These are phyloP conservation scores for Cyclocybe cylindracea DNA, from an alignment of 768 basidiomycete species.

Conservation along the genomic window DNA sequence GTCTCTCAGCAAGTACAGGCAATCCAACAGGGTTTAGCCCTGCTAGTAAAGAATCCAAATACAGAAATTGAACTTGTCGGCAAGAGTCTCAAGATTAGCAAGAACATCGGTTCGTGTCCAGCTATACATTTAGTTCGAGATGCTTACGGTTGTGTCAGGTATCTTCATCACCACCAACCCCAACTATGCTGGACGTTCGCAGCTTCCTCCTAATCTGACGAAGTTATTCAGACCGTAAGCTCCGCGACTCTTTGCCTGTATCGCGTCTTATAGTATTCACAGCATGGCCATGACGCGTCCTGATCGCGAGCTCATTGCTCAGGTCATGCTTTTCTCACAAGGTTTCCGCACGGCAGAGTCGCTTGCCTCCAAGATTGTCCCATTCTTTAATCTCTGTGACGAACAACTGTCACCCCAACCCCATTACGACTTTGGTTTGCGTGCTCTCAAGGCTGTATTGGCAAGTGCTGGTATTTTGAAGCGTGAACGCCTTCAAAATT, in stretches of 20 bases:
- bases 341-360: slow-evolving; percentile 98
- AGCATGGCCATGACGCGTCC: slow-evolving; percentile 99
- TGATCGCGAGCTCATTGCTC: slow-evolving; percentile 97
- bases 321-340: slow-evolving; percentile 99
- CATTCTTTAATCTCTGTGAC: slow-evolving; percentile 98
- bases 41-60: slow-evolving; percentile 79
- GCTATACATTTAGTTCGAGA: not conserved
- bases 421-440: slow-evolving; percentile 98
- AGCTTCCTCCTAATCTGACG: slow-evolving; percentile 82
- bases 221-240: slow-evolving; percentile 92
- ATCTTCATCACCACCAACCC: slow-evolving; percentile 99
- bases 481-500: slow-evolving; percentile 74
- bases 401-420: slow-evolving; percentile 97
- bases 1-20: slow-evolving; percentile 99
- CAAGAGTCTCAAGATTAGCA: slow-evolving; percentile 89
- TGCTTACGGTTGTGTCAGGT: slow-evolving; percentile 42
- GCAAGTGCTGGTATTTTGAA: slow-evolving; percentile 98
- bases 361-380: slow-evolving; percentile 97
- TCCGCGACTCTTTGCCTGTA: not conserved
- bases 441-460: slow-evolving; percentile 94
- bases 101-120: slow-evolving; percentile 73
- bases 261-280: slow-evolving; percentile 7
- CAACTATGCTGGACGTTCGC: slow-evolving; percentile 96
- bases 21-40: slow-evolving; percentile 94
- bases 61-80: slow-evolving; percentile 95